These are phyloP conservation scores for Lizonia empirigonia DNA, from an alignment of 2,329 filamentous ascomycete genomes.

Conservation along the genomic window DNA sequence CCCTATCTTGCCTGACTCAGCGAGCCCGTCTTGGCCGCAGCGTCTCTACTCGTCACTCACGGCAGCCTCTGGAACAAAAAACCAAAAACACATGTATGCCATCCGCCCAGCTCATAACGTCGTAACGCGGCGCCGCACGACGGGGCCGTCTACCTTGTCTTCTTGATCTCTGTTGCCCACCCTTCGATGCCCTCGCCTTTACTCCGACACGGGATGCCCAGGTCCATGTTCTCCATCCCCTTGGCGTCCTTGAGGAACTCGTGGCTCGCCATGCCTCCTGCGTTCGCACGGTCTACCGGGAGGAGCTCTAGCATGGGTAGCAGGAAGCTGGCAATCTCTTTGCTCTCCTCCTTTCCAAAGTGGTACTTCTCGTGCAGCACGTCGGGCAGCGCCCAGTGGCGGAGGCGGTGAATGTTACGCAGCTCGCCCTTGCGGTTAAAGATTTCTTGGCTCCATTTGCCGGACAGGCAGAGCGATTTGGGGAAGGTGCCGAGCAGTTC, in stretches of 20 bases:
- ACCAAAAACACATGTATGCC: neutral
- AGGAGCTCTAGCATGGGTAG: conserved; percentile 88
- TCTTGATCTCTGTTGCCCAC: conserved; percentile 83
- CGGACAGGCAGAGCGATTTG: conserved; percentile 86
- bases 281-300: conserved; percentile 89
- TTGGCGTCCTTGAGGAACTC: conserved; percentile 81
- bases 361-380: conserved; percentile 97
- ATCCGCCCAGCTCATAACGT: neutral
- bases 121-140: neutral
- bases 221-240: conserved; percentile 81
- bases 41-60: no score
- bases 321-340: conserved; percentile 80
- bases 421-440: conserved; percentile 98
- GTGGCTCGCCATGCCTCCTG: conserved; percentile 91
- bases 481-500: conserved; percentile 93
- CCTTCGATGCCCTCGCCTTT: conserved; percentile 92
- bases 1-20: no score
- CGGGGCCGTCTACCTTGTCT: conserved; percentile 51
- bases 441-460: conserved; percentile 98
- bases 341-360: conserved; percentile 81
- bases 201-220: conserved; percentile 78
- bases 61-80: no score
- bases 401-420: conserved; percentile 93
- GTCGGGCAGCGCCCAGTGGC: conserved; percentile 93
- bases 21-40: no score